phyloP scores from a whole-genome alignment of 2,329 filamentous ascomycete species.

The Xylaria sp. region DNA sequence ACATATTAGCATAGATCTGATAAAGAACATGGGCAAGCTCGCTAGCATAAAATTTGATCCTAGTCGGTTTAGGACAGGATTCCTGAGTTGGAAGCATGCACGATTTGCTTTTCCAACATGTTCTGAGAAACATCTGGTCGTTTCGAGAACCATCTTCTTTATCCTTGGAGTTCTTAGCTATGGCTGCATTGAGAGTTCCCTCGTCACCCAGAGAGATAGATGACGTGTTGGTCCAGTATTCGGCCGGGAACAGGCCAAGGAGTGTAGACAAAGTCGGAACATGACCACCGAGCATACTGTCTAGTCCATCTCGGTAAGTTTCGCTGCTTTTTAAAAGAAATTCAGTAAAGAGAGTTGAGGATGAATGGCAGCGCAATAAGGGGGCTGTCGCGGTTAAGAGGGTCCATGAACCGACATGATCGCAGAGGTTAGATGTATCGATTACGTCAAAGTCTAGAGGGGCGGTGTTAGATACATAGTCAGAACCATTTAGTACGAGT shows the following conservation, averaged over 20 bases:
- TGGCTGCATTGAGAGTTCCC: not conserved
- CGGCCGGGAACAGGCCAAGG: conserved; percentile 60
- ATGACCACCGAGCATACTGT: conserved; percentile 57
- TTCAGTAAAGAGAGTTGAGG: conserved; percentile 62
- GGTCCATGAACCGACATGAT: conserved; percentile 57
- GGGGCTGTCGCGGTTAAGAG: conserved; percentile 57
- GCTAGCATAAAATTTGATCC: conserved; percentile 22
- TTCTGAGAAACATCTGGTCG: conserved; percentile 26
- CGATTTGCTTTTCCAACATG: conserved; percentile 32
- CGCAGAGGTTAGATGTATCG: conserved; percentile 62
- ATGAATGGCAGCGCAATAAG: conserved; percentile 55
- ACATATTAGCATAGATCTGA: conserved; percentile 33
- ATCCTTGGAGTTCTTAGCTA: not conserved
- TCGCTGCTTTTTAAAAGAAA: conserved; percentile 50
- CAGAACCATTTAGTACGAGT: conserved; percentile 52
- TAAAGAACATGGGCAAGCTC: conserved; percentile 28
- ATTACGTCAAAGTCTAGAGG: conserved; percentile 64
- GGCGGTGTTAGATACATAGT: conserved; percentile 51
- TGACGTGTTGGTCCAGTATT: conserved; percentile 53
- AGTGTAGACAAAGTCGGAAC: conserved; percentile 59
- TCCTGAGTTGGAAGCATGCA: not conserved
- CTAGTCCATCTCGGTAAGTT: conserved; percentile 42
- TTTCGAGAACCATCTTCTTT: conserved; percentile 1
- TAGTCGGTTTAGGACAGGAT: not conserved
- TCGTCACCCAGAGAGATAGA: conserved; percentile 27